Conservation (phyloP, 108 stramenopile genomes). For the Asterionellopsis glacialis region DNA sequence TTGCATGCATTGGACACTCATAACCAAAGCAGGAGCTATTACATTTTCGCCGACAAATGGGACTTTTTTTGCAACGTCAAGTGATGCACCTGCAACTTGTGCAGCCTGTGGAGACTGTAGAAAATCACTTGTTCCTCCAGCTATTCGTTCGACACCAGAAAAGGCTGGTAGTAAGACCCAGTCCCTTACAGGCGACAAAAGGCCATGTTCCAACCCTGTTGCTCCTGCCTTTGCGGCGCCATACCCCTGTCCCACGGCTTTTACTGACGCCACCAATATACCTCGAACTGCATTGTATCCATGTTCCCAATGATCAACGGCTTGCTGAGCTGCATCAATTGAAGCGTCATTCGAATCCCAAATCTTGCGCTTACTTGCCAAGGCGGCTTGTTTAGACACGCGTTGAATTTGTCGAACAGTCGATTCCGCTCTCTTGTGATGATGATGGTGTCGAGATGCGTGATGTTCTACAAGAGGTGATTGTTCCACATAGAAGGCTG, state of each 20-base stretch:
- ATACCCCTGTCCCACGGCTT: conserved; percentile 34
- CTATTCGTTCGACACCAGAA: conserved; percentile 33
- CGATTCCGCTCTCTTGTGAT: not conserved
- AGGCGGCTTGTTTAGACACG: conserved; percentile 32
- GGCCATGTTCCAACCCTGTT: conserved; percentile 37
- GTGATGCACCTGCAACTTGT: conserved; percentile 17
- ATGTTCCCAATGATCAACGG: conserved; percentile 62
- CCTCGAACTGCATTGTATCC: conserved; percentile 34
- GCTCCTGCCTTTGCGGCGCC: conserved; percentile 50
- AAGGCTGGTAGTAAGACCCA: conserved; percentile 60
- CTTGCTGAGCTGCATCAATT: conserved; percentile 48
- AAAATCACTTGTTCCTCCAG: conserved; percentile 33
- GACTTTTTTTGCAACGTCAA: conserved; percentile 29
- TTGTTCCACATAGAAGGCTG: no score
- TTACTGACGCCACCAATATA: conserved; percentile 21
- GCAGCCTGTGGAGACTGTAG: conserved; percentile 33
- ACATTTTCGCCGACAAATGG: conserved; percentile 52
- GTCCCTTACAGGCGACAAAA: conserved; percentile 60
- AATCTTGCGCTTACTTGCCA: conserved; percentile 41
- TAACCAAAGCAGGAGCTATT: conserved; percentile 38
- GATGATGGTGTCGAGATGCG: not conserved
- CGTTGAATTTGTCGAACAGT: conserved; percentile 6
- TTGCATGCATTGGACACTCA: conserved; percentile 26
- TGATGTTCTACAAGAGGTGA: no score
- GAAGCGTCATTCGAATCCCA: conserved; percentile 65